A percentile compares a stretch with the other conserved stretches of the same genome.
Conservation (phyloP, 768 basidiomycete species). For the Leccinum broughii region DNA sequence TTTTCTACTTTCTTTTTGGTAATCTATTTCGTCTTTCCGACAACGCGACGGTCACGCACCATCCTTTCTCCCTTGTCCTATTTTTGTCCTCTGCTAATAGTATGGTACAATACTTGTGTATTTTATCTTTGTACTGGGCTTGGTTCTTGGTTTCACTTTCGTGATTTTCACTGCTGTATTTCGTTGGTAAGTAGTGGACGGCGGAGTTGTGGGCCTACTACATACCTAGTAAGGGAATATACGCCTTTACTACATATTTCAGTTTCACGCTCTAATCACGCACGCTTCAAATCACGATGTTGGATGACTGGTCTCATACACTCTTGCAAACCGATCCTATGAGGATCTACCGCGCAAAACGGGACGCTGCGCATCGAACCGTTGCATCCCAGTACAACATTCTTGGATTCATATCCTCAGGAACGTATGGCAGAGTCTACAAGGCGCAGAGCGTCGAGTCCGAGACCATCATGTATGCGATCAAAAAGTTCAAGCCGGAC, state of each 20-base stretch:
- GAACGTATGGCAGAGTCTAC: conserved; percentile 98
- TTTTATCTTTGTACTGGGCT: not conserved
- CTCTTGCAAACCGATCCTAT: conserved; percentile 66
- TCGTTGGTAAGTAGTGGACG: not conserved
- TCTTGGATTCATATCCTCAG: conserved; percentile 96
- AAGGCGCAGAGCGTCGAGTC: conserved; percentile 83
- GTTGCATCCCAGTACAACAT: conserved; percentile 87
- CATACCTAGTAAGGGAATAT: too few species aligned
- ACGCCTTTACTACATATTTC: not conserved
- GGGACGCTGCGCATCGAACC: conserved; percentile 64
- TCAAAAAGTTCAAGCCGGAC: conserved; percentile 99
- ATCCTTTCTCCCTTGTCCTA: not conserved
- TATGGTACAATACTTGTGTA: not conserved
- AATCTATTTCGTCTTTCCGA: not conserved
- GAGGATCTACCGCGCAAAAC: conserved; percentile 78
- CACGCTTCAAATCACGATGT: conserved; percentile 21
- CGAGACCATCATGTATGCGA: conserved; percentile 78
- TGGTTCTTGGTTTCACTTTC: too few species aligned
- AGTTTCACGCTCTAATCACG: not conserved
- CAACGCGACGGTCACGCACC: not conserved
- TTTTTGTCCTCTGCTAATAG: not conserved
- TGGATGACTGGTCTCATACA: conserved; percentile 39
- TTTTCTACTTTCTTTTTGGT: not conserved
- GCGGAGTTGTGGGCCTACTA: too few species aligned
- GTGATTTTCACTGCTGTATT: not conserved